phyloP scores from a whole-genome alignment of 2,329 filamentous ascomycete species.

The Aspergillus hiratsukae region DNA sequence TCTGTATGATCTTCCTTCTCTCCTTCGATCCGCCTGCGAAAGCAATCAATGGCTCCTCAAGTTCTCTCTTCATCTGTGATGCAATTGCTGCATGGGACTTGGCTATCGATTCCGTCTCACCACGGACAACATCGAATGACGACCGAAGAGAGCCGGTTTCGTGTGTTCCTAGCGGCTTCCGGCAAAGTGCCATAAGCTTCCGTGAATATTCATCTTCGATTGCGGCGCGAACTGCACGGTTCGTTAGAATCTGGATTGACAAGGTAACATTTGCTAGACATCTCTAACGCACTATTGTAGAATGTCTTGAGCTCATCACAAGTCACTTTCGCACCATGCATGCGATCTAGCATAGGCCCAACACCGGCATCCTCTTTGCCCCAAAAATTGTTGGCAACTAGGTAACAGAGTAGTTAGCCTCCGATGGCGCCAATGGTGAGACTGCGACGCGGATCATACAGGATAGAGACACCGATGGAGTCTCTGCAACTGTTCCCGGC shows the following conservation, averaged over 20 bases:
- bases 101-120: slow-evolving; percentile 86
- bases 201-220: slow-evolving; percentile 96
- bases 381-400: slow-evolving; percentile 98
- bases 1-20: slow-evolving; percentile 90
- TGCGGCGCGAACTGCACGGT: slow-evolving; percentile 66
- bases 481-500: slow-evolving; percentile 58
- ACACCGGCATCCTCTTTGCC: slow-evolving; percentile 98
- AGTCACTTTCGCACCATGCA: slow-evolving; percentile 90
- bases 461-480: slow-evolving; percentile 63
- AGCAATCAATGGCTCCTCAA: slow-evolving; percentile 87
- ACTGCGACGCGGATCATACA: slow-evolving; percentile 45
- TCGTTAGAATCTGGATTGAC: slow-evolving; percentile 8
- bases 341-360: slow-evolving; percentile 82
- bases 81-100: slow-evolving; percentile 91
- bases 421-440: not conserved
- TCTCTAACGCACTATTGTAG: slow-evolving; percentile 64
- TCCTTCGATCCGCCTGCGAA: slow-evolving; percentile 97
- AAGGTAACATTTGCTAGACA: not conserved
- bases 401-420: slow-evolving; percentile 3
- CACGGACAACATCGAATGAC: slow-evolving; percentile 82
- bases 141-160: slow-evolving; percentile 78
- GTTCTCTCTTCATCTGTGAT: slow-evolving; percentile 88
- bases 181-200: slow-evolving; percentile 78
- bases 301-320: slow-evolving; percentile 91
- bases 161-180: slow-evolving; percentile 82